These are phyloP conservation scores for Colletotrichum tropicale DNA, from an alignment of 2,329 filamentous ascomycete species.

Conservation along the genomic window DNA sequence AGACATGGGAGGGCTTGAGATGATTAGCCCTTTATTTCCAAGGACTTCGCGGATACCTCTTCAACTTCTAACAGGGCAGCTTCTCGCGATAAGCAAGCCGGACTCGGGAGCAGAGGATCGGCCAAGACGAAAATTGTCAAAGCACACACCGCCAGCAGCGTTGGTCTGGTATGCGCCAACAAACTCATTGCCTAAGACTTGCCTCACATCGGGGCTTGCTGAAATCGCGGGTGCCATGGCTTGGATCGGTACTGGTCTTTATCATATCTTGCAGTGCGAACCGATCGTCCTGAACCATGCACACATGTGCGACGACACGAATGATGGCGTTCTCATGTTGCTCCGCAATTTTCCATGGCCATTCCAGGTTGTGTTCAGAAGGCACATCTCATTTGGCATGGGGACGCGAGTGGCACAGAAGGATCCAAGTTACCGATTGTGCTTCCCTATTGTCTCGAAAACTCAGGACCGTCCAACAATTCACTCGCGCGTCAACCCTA, in stretches of 20 bases:
- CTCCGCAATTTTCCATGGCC: background rate
- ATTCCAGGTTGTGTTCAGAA: background rate
- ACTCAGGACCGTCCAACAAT: background rate
- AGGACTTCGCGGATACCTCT: background rate
- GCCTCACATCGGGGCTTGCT: background rate
- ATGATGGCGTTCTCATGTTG: background rate
- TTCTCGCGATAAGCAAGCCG: background rate
- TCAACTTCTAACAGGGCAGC: background rate
- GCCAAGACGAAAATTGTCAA: background rate
- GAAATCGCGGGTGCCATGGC: background rate
- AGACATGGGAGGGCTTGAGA: background rate
- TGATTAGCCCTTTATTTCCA: background rate
- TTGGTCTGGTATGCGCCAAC: background rate
- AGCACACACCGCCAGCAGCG: background rate
- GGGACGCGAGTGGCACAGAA: background rate
- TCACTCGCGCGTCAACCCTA: background rate
- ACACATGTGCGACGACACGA: background rate
- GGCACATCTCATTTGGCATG: background rate
- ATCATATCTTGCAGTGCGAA: background rate
- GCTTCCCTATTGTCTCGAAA: background rate
- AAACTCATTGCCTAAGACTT: background rate
- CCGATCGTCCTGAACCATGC: background rate
- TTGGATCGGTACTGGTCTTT: background rate
- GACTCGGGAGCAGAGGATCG: background rate
- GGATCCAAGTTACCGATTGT: background rate